Base-by-base conservation (phyloP, 208 protist genomes). In the Wallacemonas rigidus region DNA sequence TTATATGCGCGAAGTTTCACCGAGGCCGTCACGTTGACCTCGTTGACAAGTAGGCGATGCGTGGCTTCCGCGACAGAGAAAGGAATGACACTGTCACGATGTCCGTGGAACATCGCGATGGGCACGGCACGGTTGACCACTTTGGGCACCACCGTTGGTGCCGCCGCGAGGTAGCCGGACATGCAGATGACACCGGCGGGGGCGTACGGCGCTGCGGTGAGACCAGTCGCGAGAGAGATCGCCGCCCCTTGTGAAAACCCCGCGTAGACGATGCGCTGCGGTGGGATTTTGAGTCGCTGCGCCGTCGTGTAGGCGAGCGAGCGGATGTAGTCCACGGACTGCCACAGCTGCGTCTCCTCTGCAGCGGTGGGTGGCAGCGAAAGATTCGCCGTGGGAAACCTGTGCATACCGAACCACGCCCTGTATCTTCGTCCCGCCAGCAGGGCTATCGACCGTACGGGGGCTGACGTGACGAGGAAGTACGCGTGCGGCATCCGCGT, bases 171-270 rank as follows among this genome's bases (percentile, higher is more conserved):
- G 74, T 96, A 96, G 38, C 91, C 91, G 1, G 89, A 95, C 74
- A 96, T 84, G 69, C 79, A 79, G 8, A 78, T 87, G 2, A 93
- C 76, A 11, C 91, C 91, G 2, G 89, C 89, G 14, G 91, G 88
- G 1, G 91, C 79, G 62, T 87, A 69, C 68, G 62, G 79, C 6
- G 82, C 71, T 17, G 77, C 83, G 3, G 77, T 83, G 12, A 96
- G 72, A 38, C 86, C 91, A 12, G 91, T 76, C 54, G 77, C 85
- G 58, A 94, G 83, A 11, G 91, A 92, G 4, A 97, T 53, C 15
- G 93, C 92, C 0, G 83, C 93, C 11, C 96, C 96, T 67, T 98
- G 96, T 12, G 88, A 95, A 75, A 98, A 98, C 26, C 96, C 96
- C 26, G 79, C 91, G 74, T 97, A 92, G 43, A 98, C 80, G 41